Percentiles rank a stretch among this genome's conserved stretches.
Conservation (phyloP, 257 asterid genomes). For the Gentiana straminea region DNA sequence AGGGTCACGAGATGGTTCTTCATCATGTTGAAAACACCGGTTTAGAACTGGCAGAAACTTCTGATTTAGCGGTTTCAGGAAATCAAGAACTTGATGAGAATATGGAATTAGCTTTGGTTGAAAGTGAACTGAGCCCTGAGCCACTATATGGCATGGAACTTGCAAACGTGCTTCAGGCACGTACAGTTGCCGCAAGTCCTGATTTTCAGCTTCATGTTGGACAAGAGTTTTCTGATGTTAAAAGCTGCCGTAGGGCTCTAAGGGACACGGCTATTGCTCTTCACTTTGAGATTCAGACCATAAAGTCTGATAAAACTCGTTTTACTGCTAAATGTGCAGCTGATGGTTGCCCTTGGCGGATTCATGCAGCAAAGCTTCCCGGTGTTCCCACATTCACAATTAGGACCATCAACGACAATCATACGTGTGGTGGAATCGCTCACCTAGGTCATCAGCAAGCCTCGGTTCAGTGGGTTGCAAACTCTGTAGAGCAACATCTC, state of each 20-base stretch:
- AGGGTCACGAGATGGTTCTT: conserved; percentile 29
- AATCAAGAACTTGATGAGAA: conserved; percentile 61
- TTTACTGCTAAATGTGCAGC: conserved; percentile 86
- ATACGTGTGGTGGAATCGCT: conserved; percentile 74
- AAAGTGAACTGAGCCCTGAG: conserved; percentile 37
- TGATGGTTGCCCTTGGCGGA: conserved; percentile 94
- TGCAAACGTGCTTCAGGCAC: conserved; percentile 61
- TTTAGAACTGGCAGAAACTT: conserved; percentile 45
- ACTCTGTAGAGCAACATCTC: conserved; percentile 78
- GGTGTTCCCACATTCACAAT: conserved; percentile 90
- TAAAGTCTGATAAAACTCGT: conserved; percentile 88
- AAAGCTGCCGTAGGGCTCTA: conserved; percentile 85
- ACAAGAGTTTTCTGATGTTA: conserved; percentile 89
- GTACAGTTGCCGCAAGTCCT: conserved; percentile 44
- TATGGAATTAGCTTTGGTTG: conserved; percentile 59
- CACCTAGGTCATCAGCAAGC: conserved; percentile 99
- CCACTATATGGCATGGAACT: conserved; percentile 28
- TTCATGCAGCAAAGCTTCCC: conserved; percentile 94
- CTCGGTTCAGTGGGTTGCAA: conserved; percentile 97
- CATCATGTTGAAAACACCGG: conserved; percentile 37
- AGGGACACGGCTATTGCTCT: conserved; percentile 90
- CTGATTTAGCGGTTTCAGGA: conserved; percentile 43
- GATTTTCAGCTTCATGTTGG: conserved; percentile 81
- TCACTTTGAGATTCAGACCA: conserved; percentile 89
- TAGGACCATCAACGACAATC: conserved; percentile 71